Percentiles rank a stretch among this genome's conserved stretches.
These are phyloP conservation scores for Ascochyta koolunga DNA, from an alignment of 2,329 filamentous ascomycete species.

Conservation along the genomic window DNA sequence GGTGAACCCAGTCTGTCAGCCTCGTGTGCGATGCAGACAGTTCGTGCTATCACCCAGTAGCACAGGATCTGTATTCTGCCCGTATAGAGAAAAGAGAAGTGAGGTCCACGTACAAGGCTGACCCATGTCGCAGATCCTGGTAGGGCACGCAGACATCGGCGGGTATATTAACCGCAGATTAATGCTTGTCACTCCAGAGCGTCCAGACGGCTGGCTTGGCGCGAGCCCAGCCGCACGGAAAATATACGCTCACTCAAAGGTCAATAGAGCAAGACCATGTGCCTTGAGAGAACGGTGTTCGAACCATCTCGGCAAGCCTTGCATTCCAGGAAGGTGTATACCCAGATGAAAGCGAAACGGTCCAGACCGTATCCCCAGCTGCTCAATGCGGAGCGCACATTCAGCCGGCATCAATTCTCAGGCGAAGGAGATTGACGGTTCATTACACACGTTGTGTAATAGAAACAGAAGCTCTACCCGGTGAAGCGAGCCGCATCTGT, in stretches of 20 bases:
- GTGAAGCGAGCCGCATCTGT: slow-evolving; percentile 11
- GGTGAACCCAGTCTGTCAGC: background rate
- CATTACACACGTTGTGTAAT: slow-evolving; percentile 39
- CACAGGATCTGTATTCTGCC: background rate
- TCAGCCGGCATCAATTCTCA: slow-evolving; percentile 29
- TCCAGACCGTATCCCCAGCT: slow-evolving; percentile 27
- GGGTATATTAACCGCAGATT: slow-evolving; percentile 42
- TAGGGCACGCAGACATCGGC: slow-evolving; percentile 43
- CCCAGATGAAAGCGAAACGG: slow-evolving; percentile 15
- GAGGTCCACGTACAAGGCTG: slow-evolving; percentile 20
- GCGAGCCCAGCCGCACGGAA: slow-evolving; percentile 1
- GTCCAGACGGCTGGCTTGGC: slow-evolving; percentile 9
- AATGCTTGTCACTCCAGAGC: slow-evolving; percentile 45
- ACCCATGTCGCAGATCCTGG: slow-evolving; percentile 44
- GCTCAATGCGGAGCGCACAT: slow-evolving; percentile 1
- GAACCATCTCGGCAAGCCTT: slow-evolving; percentile 10
- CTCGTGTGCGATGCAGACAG: background rate
- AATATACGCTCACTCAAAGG: slow-evolving; percentile 14
- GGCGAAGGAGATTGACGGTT: slow-evolving; percentile 41
- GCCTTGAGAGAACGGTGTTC: background rate
- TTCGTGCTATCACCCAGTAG: background rate
- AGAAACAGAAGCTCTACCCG: slow-evolving; percentile 12
- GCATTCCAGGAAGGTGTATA: slow-evolving; percentile 16
- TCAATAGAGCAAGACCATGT: background rate
- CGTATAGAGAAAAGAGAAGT: background rate